Evolutionary conservation across 2,329 filamentous ascomycete genomes (phyloP).

Genomic region (Penicillium digitatum): DNA sequence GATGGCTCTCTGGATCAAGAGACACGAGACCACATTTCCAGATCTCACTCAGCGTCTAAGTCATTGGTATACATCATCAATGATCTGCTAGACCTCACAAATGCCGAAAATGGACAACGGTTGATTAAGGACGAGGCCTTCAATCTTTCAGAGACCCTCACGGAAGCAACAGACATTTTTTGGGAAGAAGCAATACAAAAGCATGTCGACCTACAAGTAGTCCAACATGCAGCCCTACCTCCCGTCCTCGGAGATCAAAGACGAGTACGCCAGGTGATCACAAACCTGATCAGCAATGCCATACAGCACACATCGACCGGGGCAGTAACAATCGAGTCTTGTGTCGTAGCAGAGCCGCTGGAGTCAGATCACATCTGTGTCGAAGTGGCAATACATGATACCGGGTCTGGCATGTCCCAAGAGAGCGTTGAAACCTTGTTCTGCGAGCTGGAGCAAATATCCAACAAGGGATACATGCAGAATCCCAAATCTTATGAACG

Average conservation of each 20-base stretch:
- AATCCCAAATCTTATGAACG: slow-evolving; percentile 21
- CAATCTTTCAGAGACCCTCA: slow-evolving; percentile 64
- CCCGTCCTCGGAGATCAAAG: slow-evolving; percentile 73
- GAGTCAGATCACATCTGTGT: slow-evolving; percentile 56
- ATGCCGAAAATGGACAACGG: slow-evolving; percentile 74
- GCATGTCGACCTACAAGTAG: slow-evolving; percentile 64
- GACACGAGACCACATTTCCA: slow-evolving; percentile 74
- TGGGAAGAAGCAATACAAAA: slow-evolving; percentile 72
- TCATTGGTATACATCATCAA: slow-evolving; percentile 91
- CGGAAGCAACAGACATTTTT: slow-evolving; percentile 72
- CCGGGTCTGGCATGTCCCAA: slow-evolving; percentile 61
- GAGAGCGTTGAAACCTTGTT: slow-evolving; percentile 58
- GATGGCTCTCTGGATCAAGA: slow-evolving; percentile 74
- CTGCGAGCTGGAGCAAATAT: slow-evolving; percentile 62
- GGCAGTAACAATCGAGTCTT: slow-evolving; percentile 66
- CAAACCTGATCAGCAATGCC: slow-evolving; percentile 80
- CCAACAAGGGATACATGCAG: slow-evolving; percentile 50
- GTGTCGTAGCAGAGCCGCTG: slow-evolving; percentile 48
- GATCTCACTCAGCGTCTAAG: slow-evolving; percentile 84
- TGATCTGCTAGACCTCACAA: slow-evolving; percentile 79
- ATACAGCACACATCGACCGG: slow-evolving; percentile 72
- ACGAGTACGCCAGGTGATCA: slow-evolving; percentile 73
- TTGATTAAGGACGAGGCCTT: slow-evolving; percentile 77
- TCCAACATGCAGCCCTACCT: slow-evolving; percentile 65
- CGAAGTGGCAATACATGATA: slow-evolving; percentile 72